These are phyloP conservation scores for Pelargonium fulgidum DNA, from an alignment of 441 rosid genomes.

Conservation along the genomic window DNA sequence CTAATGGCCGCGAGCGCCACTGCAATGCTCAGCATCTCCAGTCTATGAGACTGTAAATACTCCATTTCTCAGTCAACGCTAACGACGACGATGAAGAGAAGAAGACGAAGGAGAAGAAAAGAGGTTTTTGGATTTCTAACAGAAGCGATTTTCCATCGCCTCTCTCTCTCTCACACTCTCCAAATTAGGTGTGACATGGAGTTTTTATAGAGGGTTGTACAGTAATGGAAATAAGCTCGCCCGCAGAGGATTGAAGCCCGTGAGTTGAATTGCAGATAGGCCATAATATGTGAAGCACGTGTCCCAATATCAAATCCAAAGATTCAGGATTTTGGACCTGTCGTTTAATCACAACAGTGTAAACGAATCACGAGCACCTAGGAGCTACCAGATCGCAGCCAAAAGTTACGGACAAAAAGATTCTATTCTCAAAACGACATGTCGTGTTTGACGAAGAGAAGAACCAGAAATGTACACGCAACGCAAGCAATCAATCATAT, in stretches of 20 bases:
- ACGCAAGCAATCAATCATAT: background rate
- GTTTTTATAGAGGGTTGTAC: background rate
- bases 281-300: background rate
- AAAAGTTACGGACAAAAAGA: background rate
- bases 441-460: background rate
- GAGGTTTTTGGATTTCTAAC: background rate
- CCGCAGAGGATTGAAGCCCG: background rate
- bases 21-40: conserved; percentile 42
- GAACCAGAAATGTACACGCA: background rate
- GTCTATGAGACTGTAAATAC: conserved; percentile 32
- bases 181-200: background rate
- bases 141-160: background rate
- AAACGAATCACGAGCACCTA: background rate
- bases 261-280: conserved; percentile 1
- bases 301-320: background rate
- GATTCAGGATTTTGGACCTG: conserved; percentile 9
- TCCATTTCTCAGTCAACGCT: conserved; percentile 26
- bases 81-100: background rate
- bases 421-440: background rate
- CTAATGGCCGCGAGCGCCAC: conserved; percentile 55
- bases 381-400: background rate
- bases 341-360: background rate
- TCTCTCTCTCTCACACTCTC: background rate
- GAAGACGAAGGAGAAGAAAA: background rate
- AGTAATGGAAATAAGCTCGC: background rate